These are phyloP conservation scores for Cryphonectria radicalis DNA, from an alignment of 2,329 filamentous ascomycete species.

Conservation along the genomic window DNA sequence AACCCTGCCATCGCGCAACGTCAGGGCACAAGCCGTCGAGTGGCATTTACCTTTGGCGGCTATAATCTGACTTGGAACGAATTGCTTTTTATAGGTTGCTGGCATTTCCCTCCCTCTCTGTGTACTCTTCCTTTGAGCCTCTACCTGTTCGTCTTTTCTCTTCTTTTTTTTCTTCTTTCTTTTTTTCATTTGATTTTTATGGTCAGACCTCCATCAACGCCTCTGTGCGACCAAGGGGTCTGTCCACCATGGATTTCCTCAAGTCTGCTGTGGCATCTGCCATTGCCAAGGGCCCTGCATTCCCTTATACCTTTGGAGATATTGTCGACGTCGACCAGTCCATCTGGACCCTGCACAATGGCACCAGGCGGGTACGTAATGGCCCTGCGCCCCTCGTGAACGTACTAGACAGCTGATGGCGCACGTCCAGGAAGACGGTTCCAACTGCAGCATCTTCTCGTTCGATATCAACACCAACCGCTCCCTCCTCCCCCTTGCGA, in stretches of 20 bases:
- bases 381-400: background rate
- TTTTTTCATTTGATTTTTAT: slow-evolving; percentile 6
- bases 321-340: slow-evolving; percentile 90
- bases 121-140: background rate
- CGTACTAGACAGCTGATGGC: slow-evolving; percentile 14
- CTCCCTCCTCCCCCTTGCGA: slow-evolving; percentile 81
- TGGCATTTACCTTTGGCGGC: slow-evolving; percentile 12
- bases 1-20: slow-evolving; percentile 4
- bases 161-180: too few relatives aligned
- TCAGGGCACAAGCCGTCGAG: slow-evolving; percentile 11
- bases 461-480: slow-evolving; percentile 87
- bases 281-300: slow-evolving; percentile 91
- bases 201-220: slow-evolving; percentile 19
- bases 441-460: slow-evolving; percentile 93
- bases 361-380: slow-evolving; percentile 76
- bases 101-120: background rate
- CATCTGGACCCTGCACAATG: slow-evolving; percentile 96
- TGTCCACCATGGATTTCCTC: slow-evolving; percentile 82
- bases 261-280: slow-evolving; percentile 97
- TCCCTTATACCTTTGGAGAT: slow-evolving; percentile 92
- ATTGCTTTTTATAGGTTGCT: background rate
- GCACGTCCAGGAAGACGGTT: slow-evolving; percentile 79
- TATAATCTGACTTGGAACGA: background rate
- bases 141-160: background rate
- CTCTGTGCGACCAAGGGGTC: slow-evolving; percentile 16